A percentile compares a stretch with the other conserved stretches of the same genome.
These are phyloP conservation scores for Suillus subalutaceus DNA, from an alignment of 768 basidiomycete species.

Conservation along the genomic window DNA sequence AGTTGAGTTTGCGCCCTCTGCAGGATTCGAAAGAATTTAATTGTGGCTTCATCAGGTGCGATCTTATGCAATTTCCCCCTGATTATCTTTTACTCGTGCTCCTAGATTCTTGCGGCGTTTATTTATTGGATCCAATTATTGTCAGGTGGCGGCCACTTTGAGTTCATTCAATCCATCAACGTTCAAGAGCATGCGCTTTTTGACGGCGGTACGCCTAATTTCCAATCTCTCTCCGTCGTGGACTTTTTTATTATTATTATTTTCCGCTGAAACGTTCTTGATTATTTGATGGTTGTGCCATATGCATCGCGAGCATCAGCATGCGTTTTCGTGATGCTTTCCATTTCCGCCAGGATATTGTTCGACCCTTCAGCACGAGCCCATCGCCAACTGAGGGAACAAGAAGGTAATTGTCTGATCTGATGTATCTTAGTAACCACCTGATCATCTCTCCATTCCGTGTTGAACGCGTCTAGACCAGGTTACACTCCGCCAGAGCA, in stretches of 20 bases:
- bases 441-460: not conserved
- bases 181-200: not conserved
- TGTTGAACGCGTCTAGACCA: not conserved
- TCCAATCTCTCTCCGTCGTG: slow-evolving; percentile 4
- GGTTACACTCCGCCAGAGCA: not conserved
- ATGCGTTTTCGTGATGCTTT: slow-evolving; percentile 7
- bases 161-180: slow-evolving; percentile 5
- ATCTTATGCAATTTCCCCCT: not conserved
- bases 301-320: slow-evolving; percentile 8
- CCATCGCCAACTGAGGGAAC: not conserved
- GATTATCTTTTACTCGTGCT: slow-evolving; percentile 1
- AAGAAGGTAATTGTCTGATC: not conserved
- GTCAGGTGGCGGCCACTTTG: slow-evolving; percentile 1
- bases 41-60: not conserved
- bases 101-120: not conserved
- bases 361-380: slow-evolving; percentile 1
- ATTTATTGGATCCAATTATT: slow-evolving; percentile 3
- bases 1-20: slow-evolving; percentile 7
- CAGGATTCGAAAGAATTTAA: not conserved
- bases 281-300: slow-evolving; percentile 8
- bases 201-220: slow-evolving; percentile 7
- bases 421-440: not conserved
- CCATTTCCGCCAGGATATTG: slow-evolving; percentile 7
- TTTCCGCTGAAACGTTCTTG: slow-evolving; percentile 6
- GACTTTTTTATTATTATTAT: slow-evolving; percentile 5